Conservation (phyloP, 331 rosid genomes). For the Rhamnella rubrinervis region DNA sequence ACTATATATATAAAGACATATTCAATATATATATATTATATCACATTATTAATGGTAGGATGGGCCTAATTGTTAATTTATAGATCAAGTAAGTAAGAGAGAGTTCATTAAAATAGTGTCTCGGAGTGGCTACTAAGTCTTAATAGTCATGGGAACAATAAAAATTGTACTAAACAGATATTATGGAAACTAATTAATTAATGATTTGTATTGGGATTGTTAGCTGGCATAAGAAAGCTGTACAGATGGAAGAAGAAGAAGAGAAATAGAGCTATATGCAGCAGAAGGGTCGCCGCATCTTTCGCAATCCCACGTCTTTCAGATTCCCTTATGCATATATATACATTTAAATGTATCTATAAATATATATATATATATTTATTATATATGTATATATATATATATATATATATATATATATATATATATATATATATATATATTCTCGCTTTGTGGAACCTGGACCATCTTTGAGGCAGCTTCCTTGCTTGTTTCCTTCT, state of each 20-base stretch:
- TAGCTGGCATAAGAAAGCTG: conserved; percentile 56
- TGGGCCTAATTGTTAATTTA: conserved; percentile 18
- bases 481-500: conserved; percentile 45
- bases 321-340: conserved; percentile 41
- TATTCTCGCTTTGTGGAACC: conserved; percentile 12
- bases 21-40: conserved; percentile 2
- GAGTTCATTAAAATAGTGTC: no score
- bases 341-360: not conserved
- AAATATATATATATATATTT: no score
- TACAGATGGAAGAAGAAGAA: conserved; percentile 10
- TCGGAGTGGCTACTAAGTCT: conserved; percentile 24
- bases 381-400: no score
- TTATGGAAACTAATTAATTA: not conserved
- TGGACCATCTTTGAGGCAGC: conserved; percentile 17
- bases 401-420: no score
- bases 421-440: no score
- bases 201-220: conserved; percentile 41
- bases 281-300: conserved; percentile 71
- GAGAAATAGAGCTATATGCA: conserved; percentile 12
- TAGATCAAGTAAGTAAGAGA: no score
- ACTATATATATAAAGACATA: not conserved
- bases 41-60: conserved; percentile 8
- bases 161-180: conserved; percentile 11
- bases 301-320: conserved; percentile 66
- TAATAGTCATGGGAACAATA: conserved; percentile 31